Percentiles rank a stretch among this genome's conserved stretches.
Conservation (phyloP, 768 basidiomycete genomes). For the Boletus tylopilopsis region DNA sequence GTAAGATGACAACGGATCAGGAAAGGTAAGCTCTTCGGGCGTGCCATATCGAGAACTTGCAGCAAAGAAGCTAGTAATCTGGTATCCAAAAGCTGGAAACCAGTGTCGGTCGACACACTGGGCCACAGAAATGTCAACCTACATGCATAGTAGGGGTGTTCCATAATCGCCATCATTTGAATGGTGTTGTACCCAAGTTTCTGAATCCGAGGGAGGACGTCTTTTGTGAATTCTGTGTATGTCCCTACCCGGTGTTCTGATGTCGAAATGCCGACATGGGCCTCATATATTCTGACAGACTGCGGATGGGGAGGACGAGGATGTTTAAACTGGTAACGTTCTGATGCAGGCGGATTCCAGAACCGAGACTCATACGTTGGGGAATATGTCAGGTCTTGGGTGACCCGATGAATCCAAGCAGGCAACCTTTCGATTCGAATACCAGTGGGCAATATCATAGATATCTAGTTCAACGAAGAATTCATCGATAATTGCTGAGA, state of each 20-base stretch:
- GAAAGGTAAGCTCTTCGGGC: slow-evolving; percentile 93
- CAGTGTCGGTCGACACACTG: neutral
- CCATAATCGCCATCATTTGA: slow-evolving; percentile 98
- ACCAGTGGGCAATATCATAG: slow-evolving; percentile 79
- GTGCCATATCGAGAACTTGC: slow-evolving; percentile 94
- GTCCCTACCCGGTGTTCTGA: slow-evolving; percentile 84
- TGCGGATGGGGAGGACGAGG: slow-evolving; percentile 61
- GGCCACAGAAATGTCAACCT: slow-evolving; percentile 26
- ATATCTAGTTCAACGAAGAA: slow-evolving; percentile 55
- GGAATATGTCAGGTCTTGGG: slow-evolving; percentile 86
- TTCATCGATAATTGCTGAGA: neutral
- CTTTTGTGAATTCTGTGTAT: slow-evolving; percentile 90
- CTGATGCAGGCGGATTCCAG: slow-evolving; percentile 85
- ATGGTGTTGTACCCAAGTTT: slow-evolving; percentile 94
- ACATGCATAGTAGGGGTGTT: slow-evolving; percentile 98
- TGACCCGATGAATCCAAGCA: slow-evolving; percentile 92
- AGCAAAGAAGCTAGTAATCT: slow-evolving; percentile 96
- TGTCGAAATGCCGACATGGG: slow-evolving; percentile 96
- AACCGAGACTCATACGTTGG: slow-evolving; percentile 96
- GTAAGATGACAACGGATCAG: no score
- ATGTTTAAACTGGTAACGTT: slow-evolving; percentile 82
- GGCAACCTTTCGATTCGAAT: slow-evolving; percentile 88
- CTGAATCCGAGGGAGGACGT: slow-evolving; percentile 84
- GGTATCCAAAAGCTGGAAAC: slow-evolving; percentile 84
- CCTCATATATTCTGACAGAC: slow-evolving; percentile 87